These are phyloP conservation scores for Trichoderma sp. DNA, from an alignment of 2,329 filamentous ascomycete genomes.

Conservation along the genomic window DNA sequence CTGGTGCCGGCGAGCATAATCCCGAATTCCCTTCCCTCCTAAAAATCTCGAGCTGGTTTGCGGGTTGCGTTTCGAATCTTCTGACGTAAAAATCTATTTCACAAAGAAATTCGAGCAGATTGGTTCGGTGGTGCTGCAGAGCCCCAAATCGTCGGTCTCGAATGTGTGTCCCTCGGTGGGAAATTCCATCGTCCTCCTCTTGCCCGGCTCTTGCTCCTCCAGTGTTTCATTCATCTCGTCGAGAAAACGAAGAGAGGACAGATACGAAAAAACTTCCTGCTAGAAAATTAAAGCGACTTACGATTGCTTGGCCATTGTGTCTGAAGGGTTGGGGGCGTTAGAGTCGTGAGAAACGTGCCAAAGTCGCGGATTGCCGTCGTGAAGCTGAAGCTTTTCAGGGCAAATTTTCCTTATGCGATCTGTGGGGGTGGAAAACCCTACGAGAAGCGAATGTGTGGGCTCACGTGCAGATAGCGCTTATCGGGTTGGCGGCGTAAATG, in stretches of 20 bases:
- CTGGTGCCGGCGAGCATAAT: neutral
- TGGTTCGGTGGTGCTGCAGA: neutral
- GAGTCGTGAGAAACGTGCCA: constrained; percentile 38
- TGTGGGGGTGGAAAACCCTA: constrained; percentile 44
- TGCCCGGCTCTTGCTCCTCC: constrained; percentile 23
- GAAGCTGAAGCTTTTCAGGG: constrained; percentile 34
- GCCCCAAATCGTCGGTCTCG: neutral
- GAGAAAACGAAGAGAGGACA: neutral
- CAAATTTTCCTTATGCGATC: constrained; percentile 35
- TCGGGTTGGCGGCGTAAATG: constrained; percentile 13
- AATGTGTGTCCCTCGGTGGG: neutral
- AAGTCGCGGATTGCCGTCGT: constrained; percentile 38
- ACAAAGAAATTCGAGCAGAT: neutral
- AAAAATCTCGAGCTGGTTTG: neutral
- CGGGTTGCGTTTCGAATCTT: neutral
- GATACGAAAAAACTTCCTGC: neutral
- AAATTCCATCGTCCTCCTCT: constrained; percentile 21
- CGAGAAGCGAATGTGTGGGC: constrained; percentile 29
- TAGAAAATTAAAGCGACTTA: constrained; percentile 42
- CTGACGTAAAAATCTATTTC: neutral
- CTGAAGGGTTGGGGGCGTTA: constrained; percentile 44
- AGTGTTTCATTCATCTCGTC: constrained; percentile 5
- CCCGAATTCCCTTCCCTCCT: neutral
- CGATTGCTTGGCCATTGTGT: constrained; percentile 63
- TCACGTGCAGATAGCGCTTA: constrained; percentile 36